Percentiles rank a stretch among this genome's conserved stretches.
Evolutionary conservation across 352 stramenopile species (phyloP).

Genomic region (Phytophthora citricola): DNA sequence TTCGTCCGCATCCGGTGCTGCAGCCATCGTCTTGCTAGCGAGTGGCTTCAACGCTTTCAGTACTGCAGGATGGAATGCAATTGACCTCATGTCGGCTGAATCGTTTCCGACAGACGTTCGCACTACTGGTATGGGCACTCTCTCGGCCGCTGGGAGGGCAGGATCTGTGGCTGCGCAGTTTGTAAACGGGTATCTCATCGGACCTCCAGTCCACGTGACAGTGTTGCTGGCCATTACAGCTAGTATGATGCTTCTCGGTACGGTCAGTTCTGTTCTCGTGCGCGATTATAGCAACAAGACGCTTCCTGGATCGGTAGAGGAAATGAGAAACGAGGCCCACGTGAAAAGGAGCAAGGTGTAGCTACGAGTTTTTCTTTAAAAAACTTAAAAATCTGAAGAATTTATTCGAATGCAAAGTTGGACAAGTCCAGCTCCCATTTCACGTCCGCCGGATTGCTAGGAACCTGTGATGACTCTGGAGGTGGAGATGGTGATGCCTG

Average conservation of each 20-base stretch:
- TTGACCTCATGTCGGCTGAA: slow-evolving; percentile 91
- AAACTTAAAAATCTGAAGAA: too few species aligned
- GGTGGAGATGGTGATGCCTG: background rate
- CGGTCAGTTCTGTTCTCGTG: slow-evolving; percentile 61
- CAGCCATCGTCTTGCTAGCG: slow-evolving; percentile 79
- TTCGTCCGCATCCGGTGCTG: slow-evolving; percentile 36
- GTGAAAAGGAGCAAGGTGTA: slow-evolving; percentile 14
- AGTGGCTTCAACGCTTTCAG: slow-evolving; percentile 93
- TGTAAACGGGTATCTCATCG: slow-evolving; percentile 88
- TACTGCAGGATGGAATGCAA: slow-evolving; percentile 92
- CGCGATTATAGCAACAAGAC: slow-evolving; percentile 65
- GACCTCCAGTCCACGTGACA: slow-evolving; percentile 74
- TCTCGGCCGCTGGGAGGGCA: slow-evolving; percentile 81
- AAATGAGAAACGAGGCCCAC: slow-evolving; percentile 46
- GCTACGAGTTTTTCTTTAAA: background rate
- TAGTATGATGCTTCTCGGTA: slow-evolving; percentile 83
- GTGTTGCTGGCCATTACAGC: slow-evolving; percentile 79
- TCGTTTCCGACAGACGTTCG: slow-evolving; percentile 91
- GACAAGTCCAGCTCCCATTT: slow-evolving; percentile 77
- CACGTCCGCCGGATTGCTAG: slow-evolving; percentile 23
- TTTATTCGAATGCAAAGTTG: slow-evolving; percentile 44
- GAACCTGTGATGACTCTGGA: background rate
- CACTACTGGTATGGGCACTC: slow-evolving; percentile 90
- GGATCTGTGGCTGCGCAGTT: slow-evolving; percentile 93
- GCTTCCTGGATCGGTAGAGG: slow-evolving; percentile 62